Percentiles rank a stretch among this genome's conserved stretches.
These are phyloP conservation scores for Rhodamnia argentea DNA, from an alignment of 345 rosid genomes.

Conservation along the genomic window DNA sequence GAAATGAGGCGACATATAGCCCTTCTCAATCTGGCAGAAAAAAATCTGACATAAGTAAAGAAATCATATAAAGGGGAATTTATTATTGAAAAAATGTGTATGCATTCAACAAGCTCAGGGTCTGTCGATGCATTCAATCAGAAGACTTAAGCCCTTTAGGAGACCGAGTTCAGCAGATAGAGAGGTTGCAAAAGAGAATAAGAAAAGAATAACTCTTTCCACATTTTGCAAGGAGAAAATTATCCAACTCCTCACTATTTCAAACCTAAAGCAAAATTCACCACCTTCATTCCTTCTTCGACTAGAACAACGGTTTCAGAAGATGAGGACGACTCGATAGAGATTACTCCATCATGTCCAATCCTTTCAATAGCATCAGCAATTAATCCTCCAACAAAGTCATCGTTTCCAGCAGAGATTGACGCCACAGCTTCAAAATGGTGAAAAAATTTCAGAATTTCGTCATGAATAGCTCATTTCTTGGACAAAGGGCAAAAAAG, in stretches of 20 bases:
- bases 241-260: neutral
- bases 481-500: neutral
- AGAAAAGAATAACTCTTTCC: neutral
- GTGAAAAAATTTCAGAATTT: neutral
- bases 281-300: constrained; percentile 95
- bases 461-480: neutral
- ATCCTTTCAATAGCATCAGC: constrained; percentile 75
- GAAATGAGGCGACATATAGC: constrained; percentile 72
- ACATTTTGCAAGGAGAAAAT: neutral
- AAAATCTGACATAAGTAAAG: neutral
- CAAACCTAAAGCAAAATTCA: neutral
- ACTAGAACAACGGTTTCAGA: constrained; percentile 59
- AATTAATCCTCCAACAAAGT: constrained; percentile 63
- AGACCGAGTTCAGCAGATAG: neutral
- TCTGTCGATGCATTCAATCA: neutral
- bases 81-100: neutral
- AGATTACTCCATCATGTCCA: constrained; percentile 83
- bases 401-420: constrained; percentile 89
- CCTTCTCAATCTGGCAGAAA: constrained; percentile 63
- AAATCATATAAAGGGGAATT: neutral
- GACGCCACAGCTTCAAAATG: constrained; percentile 74
- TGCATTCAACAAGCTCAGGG: neutral
- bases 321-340: constrained; percentile 67
- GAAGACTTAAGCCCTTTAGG: neutral
- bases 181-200: neutral